Base-by-base conservation (phyloP, 75 land plant species). In the Adiantum capillusveneris region DNA sequence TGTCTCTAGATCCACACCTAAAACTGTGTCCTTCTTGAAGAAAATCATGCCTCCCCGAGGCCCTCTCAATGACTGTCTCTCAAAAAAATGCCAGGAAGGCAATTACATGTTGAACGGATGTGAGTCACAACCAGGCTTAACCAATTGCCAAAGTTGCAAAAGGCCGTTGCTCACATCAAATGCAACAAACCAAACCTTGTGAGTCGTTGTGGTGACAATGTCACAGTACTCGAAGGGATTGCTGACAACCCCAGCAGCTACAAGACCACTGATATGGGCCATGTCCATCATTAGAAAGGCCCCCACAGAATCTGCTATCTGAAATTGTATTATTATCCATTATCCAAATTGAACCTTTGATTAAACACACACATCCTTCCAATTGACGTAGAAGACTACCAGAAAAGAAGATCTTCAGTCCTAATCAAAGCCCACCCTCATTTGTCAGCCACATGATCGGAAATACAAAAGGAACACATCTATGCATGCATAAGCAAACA, bases 1-100 rank as follows among this genome's bases (percentile, higher is more conserved):
- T 58, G 81, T 67, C 62, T 91, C 92, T 27, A 87, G 61, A 53
- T 91, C 92, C 37, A 81, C 65, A 39, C 88, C 96, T 30, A 84
- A 64, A 37, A 90, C 75, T 25, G 77, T 66, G 26, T 75, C 92
- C 53, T 82, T 91, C 70, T 56, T 84, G 80, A 79, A 91, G 60
- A 91, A 91, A 39, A 91, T 87, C 92, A 91, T 91, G 29, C 92
- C 97, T 48, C 92, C 97, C 39, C 97, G 75, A 55, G 97, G 97
- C 49, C 97, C 97, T 69, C 97, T 63, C 44, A 91, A 59, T 44
- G 92, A 86, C 96, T 90, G 71, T n/a, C 60, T 19, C 17, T 13
- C 18, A 29, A 66, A 25, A 24, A 56, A 56, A 16, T 24, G 21
- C n/a, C 57, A 26, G 7, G n/a, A n/a, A n/a, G n/a, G n/a, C n/a